phyloP scores from a whole-genome alignment of 164 flowering plant species.

The Berberis vulgaris region DNA sequence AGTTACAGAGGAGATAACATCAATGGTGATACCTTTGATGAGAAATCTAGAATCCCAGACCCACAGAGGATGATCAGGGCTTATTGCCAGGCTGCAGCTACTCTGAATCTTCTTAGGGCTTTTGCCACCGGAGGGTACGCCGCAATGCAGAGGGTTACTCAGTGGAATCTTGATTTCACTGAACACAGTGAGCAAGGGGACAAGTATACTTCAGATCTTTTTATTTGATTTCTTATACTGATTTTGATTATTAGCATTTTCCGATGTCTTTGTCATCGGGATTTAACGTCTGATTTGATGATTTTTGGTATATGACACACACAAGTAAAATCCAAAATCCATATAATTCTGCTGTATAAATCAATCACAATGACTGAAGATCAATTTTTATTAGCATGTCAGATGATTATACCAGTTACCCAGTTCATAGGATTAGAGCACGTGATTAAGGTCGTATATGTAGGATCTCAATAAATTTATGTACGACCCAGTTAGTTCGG shows the following conservation, averaged over 20 bases:
- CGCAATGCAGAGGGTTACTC: constrained; percentile 22
- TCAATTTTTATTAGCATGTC: too few relatives aligned
- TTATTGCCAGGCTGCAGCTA: constrained; percentile 13
- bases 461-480: too few relatives aligned
- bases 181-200: constrained; percentile 24
- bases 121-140: constrained; percentile 26
- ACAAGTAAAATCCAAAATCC: too few relatives aligned
- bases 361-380: too few relatives aligned
- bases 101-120: constrained; percentile 21
- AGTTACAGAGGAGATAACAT: constrained; percentile 25
- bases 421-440: too few relatives aligned
- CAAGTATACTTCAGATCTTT: constrained; percentile 7
- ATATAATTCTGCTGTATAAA: too few relatives aligned
- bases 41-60: constrained; percentile 21
- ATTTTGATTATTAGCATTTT: background rate
- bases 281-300: too few relatives aligned
- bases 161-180: constrained; percentile 24
- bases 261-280: too few relatives aligned
- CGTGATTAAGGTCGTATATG: too few relatives aligned
- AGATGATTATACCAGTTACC: too few relatives aligned
- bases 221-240: background rate
- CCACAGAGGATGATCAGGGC: constrained; percentile 18
- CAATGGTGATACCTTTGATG: constrained; percentile 21
- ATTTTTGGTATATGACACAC: too few relatives aligned
- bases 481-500: too few relatives aligned